Base-by-base conservation (phyloP, 164 flowering plant genomes). In the Liquidambar formosana region DNA sequence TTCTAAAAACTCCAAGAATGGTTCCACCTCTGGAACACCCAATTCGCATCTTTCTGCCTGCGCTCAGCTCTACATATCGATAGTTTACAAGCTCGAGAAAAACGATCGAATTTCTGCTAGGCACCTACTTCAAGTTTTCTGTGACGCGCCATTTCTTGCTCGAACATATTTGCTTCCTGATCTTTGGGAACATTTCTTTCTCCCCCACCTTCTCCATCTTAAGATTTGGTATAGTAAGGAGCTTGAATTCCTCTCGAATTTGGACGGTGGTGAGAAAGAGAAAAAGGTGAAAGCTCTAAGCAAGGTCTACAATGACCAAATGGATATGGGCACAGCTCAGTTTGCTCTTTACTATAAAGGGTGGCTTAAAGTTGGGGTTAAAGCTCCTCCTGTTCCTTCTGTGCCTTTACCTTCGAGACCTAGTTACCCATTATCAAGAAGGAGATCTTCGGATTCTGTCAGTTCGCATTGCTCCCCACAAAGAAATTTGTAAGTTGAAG, bases 171-270 rank as follows among this genome's bases (percentile, higher is more conserved):
- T 90, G 71, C 82, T 88, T 28, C 86, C 92, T 47, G 89, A 88
- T 54, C 83, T 90, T 47, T 90, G 95, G 95, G 91, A 88, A 70
- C 88, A 84, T 77, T 78, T 90, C 46, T 84, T 90, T 69, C 86
- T 90, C 3, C 95, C 95, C 3, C 95, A 90, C 62, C 84, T 90
- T 46, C 84, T 88, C 13, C 95, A 90, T 74, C 68, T 90, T 18
- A 85, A 88, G 73, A 68, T 86, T 22, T 90, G 95, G 95, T 86
- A 79, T 73, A 70, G 27, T 8, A 66, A 80, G 41, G 89, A 90
- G 69, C 66, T 76, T n/a, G 89, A 85, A 21, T 22, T 57, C 57
- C 54, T 81, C 1, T 61, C 78, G 0, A 66, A 60, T 33, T 63
- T 65, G 0, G 57, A 54, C 0, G 61, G 26, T 16, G 53, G 18